These are phyloP conservation scores for Saccharomycopsis crataegensis DNA, from an alignment of 1,139 yeast genomes.

Conservation along the genomic window DNA sequence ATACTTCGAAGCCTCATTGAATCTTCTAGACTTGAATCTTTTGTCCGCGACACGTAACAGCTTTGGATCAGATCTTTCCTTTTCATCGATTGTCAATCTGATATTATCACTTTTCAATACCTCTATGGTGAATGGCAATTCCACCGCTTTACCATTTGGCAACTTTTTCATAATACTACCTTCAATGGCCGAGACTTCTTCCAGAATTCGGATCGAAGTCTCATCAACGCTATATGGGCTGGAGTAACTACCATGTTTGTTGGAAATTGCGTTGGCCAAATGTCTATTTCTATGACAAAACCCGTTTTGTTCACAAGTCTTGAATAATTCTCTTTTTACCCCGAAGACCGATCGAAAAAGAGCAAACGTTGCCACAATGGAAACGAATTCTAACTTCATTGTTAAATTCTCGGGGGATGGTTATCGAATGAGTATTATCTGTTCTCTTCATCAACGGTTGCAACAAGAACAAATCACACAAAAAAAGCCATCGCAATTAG, in stretches of 20 bases:
- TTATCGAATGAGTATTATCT: too few relatives aligned
- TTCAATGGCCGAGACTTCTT: slow-evolving; percentile 26
- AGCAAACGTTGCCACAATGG: not conserved
- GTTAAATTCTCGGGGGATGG: not conserved
- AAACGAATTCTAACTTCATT: slow-evolving; percentile 1
- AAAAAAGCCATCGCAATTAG: too few relatives aligned
- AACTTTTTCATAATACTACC: slow-evolving; percentile 43
- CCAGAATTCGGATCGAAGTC: slow-evolving; percentile 31
- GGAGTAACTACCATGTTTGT: slow-evolving; percentile 26
- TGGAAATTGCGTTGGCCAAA: slow-evolving; percentile 46
- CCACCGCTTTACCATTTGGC: slow-evolving; percentile 26
- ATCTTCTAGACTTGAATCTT: slow-evolving; percentile 39
- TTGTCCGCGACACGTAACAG: slow-evolving; percentile 27
- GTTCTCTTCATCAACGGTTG: not conserved
- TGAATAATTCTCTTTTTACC: slow-evolving; percentile 67
- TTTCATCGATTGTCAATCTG: slow-evolving; percentile 61
- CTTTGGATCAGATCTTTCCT: slow-evolving; percentile 29
- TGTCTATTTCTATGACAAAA: slow-evolving; percentile 79
- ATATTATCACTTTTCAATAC: slow-evolving; percentile 48
- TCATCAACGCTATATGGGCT: slow-evolving; percentile 51
- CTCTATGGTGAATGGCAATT: slow-evolving; percentile 50
- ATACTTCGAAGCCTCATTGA: slow-evolving; percentile 54
- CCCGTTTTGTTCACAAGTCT: slow-evolving; percentile 74
- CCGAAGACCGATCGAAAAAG: slow-evolving; percentile 27
- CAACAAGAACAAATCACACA: not conserved